A percentile compares a stretch with the other conserved stretches of the same genome.
Conservation (phyloP, 2,329 filamentous ascomycete genomes). For the Fusarium palustre region DNA sequence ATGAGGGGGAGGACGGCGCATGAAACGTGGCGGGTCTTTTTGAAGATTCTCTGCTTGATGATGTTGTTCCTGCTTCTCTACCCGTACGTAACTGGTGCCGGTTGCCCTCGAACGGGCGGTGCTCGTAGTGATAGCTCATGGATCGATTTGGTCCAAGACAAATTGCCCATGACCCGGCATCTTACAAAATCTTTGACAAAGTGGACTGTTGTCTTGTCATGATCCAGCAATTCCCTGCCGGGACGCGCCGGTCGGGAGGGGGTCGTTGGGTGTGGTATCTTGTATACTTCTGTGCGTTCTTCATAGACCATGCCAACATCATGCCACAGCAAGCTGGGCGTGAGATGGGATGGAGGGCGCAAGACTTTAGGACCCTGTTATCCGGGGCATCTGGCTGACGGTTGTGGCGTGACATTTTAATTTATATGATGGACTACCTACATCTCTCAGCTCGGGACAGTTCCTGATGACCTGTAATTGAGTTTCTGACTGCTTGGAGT, state of each 20-base stretch:
- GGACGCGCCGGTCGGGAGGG: conserved; percentile 44
- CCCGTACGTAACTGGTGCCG: background rate
- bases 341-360: conserved; percentile 26
- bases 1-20: conserved; percentile 38
- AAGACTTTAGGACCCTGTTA: conserved; percentile 18
- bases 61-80: conserved; percentile 9
- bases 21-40: conserved; percentile 45
- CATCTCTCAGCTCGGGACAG: conserved; percentile 18
- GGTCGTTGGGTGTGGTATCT: conserved; percentile 18
- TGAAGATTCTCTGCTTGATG: conserved; percentile 30
- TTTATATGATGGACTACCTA: conserved; percentile 11
- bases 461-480: background rate
- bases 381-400: conserved; percentile 1
- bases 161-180: conserved; percentile 27
- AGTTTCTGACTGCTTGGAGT: background rate
- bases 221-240: conserved; percentile 40
- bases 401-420: conserved; percentile 32
- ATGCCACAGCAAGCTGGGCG: conserved; percentile 43
- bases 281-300: conserved; percentile 34
- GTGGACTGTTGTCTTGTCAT: conserved; percentile 47
- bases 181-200: conserved; percentile 33
- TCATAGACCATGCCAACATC: conserved; percentile 40
- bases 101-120: conserved; percentile 7
- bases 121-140: conserved; percentile 18
- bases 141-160: conserved; percentile 30